Evolutionary conservation across 2,329 filamentous ascomycete genomes (phyloP), one percentile per base, ranked within the genome.

Genomic region (Thielaviopsis euricoi): DNA sequence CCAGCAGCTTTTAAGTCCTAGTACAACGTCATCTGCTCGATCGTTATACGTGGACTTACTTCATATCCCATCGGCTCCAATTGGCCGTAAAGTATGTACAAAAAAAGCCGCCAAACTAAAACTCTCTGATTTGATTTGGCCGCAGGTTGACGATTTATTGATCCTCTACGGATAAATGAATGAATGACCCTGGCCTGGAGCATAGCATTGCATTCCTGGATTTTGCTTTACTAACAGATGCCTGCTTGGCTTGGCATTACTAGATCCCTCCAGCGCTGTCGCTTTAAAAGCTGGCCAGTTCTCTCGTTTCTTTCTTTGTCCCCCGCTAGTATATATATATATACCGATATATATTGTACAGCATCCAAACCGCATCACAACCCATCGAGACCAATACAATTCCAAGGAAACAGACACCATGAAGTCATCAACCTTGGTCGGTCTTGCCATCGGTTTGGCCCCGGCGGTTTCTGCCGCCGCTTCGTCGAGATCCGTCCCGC

Each of bases 351-450:
- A n/a, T n/a, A n/a, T n/a, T n/a, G n/a, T n/a, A n/a, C n/a, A n/a
- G n/a, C n/a, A n/a, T n/a, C n/a, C n/a, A n/a, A n/a, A n/a, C n/a
- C n/a, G n/a, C n/a, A n/a, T n/a, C n/a, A n/a, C n/a, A n/a, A n/a
- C 3, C 10, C 33, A 40, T 17, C 10, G 1, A 46, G 40, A 46
- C 40, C 40, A 19, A 10, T 7, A n/a, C n/a, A 46, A 2, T 6
- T 19, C 40, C 9, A 43, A 43, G 37, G 37, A n/a, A 9, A 9
- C 25, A 26, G 9, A 26, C 9, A 46, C n/a, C 58, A 81, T 81
- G 78, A 80, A 74, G 70, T 63, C 74, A 62, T 66, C 71, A 61
- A 73, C 78, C 61, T 64, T 81, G 56, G 66, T 85, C 59, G 73
- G 76, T 68, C 71, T 81, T 54, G 68, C 76, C 57, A 73, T 77